phyloP scores from a whole-genome alignment of 441 rosid genomes.

The Bruguiera hainesii region DNA sequence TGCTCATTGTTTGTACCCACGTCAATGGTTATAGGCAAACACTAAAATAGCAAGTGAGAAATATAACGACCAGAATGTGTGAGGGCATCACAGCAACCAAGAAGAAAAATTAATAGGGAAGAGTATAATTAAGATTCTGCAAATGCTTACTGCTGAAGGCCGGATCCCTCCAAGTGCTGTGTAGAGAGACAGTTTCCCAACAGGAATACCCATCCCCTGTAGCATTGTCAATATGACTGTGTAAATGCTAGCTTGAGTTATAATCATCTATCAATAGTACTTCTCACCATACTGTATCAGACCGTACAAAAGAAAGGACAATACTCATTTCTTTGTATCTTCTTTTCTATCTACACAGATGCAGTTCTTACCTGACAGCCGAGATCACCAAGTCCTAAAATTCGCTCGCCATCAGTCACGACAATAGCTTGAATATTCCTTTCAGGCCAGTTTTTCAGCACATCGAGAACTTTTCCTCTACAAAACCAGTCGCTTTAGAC shows the following conservation, averaged over 20 bases:
- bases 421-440: constrained; percentile 87
- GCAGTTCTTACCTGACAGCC: constrained; percentile 73
- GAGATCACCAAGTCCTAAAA: constrained; percentile 94
- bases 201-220: constrained; percentile 99
- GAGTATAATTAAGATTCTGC: not conserved
- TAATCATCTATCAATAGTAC: not conserved
- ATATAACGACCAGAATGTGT: not conserved
- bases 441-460: constrained; percentile 89
- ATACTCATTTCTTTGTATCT: not conserved
- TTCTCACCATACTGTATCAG: not conserved
- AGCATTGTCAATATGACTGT: constrained; percentile 8
- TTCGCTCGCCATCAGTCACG: constrained; percentile 94
- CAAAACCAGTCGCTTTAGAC: constrained; percentile 7
- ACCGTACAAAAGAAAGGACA: not conserved
- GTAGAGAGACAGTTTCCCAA: constrained; percentile 86
- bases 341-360: not conserved
- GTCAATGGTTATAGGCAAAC: constrained; percentile 88
- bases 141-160: constrained; percentile 76
- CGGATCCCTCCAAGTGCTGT: constrained; percentile 92
- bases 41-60: constrained; percentile 39
- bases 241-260: not conserved
- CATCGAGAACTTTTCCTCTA: constrained; percentile 89
- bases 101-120: not conserved
- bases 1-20: constrained; percentile 87
- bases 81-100: not conserved